Evolutionary conservation across 2,329 filamentous ascomycete species (phyloP), one percentile per base, ranked within the genome.

Genomic region (Fusarium chlamydosporum): DNA sequence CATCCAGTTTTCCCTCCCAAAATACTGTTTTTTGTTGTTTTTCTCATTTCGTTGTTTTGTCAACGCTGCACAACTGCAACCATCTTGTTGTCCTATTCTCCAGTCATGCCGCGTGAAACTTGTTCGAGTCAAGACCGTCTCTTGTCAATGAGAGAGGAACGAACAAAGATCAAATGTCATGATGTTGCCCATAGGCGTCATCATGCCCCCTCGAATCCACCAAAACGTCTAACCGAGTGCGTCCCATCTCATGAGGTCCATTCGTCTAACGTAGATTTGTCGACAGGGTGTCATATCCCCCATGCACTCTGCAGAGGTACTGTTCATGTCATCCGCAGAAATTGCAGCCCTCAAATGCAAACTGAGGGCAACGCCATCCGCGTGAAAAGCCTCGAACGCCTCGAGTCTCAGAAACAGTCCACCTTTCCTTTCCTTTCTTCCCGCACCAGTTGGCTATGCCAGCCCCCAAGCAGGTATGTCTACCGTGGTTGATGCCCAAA

Each of bases 201-300:
- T 47, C 61, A 56, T 46, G 48, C 52, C 61, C 61, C 47, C 63
- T 51, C 48, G 54, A 61, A 62, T 40, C 46, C 67, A 66, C 55
- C 65, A 70, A 62, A 66, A 71, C 73, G 65, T 76, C 67, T 71
- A 75, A 62, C 35, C 65, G 70, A 73, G 53, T 50, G 63, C 65
- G 67, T 68, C 67, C 65, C 69, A 54, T 68, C 68, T 70, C 75
- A 69, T 72, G 71, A 72, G 74, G 67, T 73, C 67, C 62, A 65
- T 72, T 75, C 74, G 69, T 79, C 71, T 75, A 76, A 76, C 74
- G 73, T 75, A 74, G 71, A 72, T 70, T 72, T 74, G 69, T 77
- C 76, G 72, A 78, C 73, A 76, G 77, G 74, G 77, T 79, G 79
- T 79, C 76, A 75, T 78, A 72, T 71, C 72, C 68, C 61, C 67